Conservation (phyloP, 139 green algal species). For the Micromonas commoda region DNA sequence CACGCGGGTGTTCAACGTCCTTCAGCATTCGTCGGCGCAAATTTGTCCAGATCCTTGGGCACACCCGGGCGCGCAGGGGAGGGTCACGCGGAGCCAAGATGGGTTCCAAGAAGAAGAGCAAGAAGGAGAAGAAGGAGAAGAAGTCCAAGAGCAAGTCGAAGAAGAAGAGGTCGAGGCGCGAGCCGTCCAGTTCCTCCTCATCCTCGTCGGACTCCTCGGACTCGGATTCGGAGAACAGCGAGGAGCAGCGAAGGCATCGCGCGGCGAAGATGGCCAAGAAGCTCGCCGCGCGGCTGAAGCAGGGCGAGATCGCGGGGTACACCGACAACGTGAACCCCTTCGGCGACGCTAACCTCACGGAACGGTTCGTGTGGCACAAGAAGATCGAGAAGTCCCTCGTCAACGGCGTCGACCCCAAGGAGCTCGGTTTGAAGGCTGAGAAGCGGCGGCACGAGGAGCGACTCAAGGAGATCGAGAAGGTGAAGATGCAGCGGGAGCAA, state of each 20-base stretch:
- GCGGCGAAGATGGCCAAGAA: slow-evolving; percentile 52
- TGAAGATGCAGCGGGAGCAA: slow-evolving; percentile 78
- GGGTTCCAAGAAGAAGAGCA: too few relatives aligned
- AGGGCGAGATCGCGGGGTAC: slow-evolving; percentile 55
- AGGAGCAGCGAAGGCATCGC: slow-evolving; percentile 36
- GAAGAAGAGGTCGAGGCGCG: slow-evolving; percentile 23
- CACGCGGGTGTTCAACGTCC: too few relatives aligned
- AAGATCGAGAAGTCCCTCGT: slow-evolving; percentile 81
- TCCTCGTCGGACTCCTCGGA: slow-evolving; percentile 19
- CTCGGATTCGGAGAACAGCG: slow-evolving; percentile 4
- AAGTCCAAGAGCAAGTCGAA: slow-evolving; percentile 39
- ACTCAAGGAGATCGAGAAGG: slow-evolving; percentile 80
- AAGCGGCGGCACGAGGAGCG: slow-evolving; percentile 48
- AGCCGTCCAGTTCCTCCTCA: background rate
- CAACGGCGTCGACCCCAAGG: slow-evolving; percentile 47
- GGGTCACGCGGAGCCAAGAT: too few relatives aligned
- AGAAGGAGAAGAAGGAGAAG: slow-evolving; percentile 15
- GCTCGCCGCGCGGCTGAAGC: slow-evolving; percentile 17
- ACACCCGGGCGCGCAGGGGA: too few relatives aligned
- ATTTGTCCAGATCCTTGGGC: too few relatives aligned
- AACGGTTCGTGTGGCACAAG: slow-evolving; percentile 87
- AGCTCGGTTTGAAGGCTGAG: slow-evolving; percentile 59
- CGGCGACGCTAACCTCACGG: slow-evolving; percentile 56
- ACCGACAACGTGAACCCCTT: slow-evolving; percentile 70
- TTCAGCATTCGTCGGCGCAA: too few relatives aligned